phyloP scores from a whole-genome alignment of 805 yeast genomes.

The Sungouiozyma intestinalis region DNA sequence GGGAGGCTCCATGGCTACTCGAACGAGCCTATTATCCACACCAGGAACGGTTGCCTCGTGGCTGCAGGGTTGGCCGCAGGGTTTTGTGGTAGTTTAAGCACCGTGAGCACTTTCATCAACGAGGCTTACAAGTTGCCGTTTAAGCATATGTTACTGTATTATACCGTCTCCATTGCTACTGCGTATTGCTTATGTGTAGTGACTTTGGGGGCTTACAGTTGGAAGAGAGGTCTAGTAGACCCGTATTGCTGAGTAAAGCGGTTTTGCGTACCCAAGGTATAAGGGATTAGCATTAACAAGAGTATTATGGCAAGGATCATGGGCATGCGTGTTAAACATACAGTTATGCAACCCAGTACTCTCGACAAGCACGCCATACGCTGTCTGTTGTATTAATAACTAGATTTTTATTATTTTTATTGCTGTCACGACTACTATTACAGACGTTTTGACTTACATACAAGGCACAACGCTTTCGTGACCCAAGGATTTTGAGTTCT shows the following conservation, averaged over 20 bases:
- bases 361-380: too few relatives aligned
- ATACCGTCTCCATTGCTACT: slow-evolving; percentile 33
- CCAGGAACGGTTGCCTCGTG: slow-evolving; percentile 37
- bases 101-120: slow-evolving; percentile 67
- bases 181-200: slow-evolving; percentile 44
- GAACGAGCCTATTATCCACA: slow-evolving; percentile 23
- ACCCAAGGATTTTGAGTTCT: too few relatives aligned
- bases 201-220: slow-evolving; percentile 61
- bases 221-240: slow-evolving; percentile 38
- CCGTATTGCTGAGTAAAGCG: slow-evolving; percentile 7
- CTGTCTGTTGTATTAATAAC: too few relatives aligned
- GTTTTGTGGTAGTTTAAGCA: slow-evolving; percentile 59
- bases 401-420: too few relatives aligned
- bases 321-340: too few relatives aligned
- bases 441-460: too few relatives aligned
- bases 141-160: slow-evolving; percentile 40
- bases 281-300: too few relatives aligned
- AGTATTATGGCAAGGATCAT: too few relatives aligned
- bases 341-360: too few relatives aligned
- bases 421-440: too few relatives aligned
- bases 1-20: slow-evolving; percentile 30
- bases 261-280: too few relatives aligned
- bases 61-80: slow-evolving; percentile 51
- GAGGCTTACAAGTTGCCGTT: slow-evolving; percentile 42
- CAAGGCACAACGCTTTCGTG: too few relatives aligned